Conservation (phyloP, 768 basidiomycete species). For the Megacollybia marginata region DNA sequence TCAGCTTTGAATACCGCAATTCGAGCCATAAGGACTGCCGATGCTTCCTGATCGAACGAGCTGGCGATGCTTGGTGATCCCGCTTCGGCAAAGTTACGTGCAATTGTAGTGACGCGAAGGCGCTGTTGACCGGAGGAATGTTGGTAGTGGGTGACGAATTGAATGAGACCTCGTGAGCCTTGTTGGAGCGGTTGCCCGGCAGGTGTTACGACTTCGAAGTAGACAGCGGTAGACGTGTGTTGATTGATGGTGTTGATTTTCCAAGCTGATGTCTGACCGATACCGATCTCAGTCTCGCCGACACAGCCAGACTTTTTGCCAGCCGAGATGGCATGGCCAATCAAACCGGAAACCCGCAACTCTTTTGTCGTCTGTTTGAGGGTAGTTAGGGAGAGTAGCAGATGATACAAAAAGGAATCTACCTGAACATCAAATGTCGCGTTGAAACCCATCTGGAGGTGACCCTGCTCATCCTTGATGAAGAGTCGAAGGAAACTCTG, state of each 20-base stretch:
- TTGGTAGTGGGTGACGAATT: slow-evolving; percentile 98
- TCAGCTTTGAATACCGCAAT: slow-evolving; percentile 99
- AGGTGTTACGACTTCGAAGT: slow-evolving; percentile 98
- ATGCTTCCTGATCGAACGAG: slow-evolving; percentile 96
- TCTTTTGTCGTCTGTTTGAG: slow-evolving; percentile 86
- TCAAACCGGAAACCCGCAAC: slow-evolving; percentile 94
- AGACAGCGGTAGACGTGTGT: slow-evolving; percentile 82
- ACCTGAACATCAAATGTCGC: slow-evolving; percentile 98
- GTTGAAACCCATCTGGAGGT: slow-evolving; percentile 96
- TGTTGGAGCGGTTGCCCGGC: slow-evolving; percentile 89
- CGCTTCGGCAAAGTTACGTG: slow-evolving; percentile 95
- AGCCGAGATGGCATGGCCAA: slow-evolving; percentile 95
- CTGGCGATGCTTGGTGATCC: slow-evolving; percentile 91
- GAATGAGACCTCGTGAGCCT: slow-evolving; percentile 89
- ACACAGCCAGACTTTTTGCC: slow-evolving; percentile 96
- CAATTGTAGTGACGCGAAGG: slow-evolving; percentile 95
- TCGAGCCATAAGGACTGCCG: slow-evolving; percentile 96
- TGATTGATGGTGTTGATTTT: slow-evolving; percentile 90
- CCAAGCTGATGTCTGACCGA: slow-evolving; percentile 98
- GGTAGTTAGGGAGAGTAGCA: not conserved
- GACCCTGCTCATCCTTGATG: slow-evolving; percentile 86
- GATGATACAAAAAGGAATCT: slow-evolving; percentile 6
- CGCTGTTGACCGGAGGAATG: slow-evolving; percentile 94
- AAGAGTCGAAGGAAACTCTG: slow-evolving; percentile 93
- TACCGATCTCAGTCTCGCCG: slow-evolving; percentile 98